These are phyloP conservation scores for Prunus yedoensis DNA, from an alignment of 331 rosid genomes.

Conservation along the genomic window DNA sequence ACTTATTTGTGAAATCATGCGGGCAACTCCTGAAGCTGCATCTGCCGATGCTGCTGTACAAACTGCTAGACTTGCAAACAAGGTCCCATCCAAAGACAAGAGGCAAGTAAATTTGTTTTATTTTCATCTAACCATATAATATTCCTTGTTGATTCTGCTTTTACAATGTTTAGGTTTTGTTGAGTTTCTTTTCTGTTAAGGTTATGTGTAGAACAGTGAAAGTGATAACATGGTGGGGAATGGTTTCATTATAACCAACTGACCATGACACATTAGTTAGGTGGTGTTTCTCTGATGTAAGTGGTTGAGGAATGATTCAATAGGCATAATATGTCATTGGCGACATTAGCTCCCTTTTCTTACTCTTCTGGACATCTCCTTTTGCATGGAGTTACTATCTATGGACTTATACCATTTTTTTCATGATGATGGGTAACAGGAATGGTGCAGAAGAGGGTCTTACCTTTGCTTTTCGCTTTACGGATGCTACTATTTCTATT, in stretches of 20 bases:
- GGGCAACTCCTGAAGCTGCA: constrained; percentile 99
- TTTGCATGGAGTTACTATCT: background rate
- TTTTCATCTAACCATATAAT: constrained; percentile 23
- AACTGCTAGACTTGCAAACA: constrained; percentile 95
- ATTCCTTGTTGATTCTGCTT: constrained; percentile 5
- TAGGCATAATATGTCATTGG: background rate
- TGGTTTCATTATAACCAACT: background rate
- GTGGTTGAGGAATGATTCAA: background rate
- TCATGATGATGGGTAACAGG: constrained; percentile 45
- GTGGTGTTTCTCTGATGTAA: background rate
- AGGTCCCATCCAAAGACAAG: constrained; percentile 87
- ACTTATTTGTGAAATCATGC: constrained; percentile 94
- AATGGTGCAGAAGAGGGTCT: constrained; percentile 90
- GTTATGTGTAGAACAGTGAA: background rate
- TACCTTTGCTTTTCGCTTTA: constrained; percentile 96
- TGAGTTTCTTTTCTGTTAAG: constrained; percentile 10
- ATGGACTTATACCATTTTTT: background rate
- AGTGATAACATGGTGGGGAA: background rate
- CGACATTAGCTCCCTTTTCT: background rate
- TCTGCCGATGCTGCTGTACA: constrained; percentile 99
- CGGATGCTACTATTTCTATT: constrained; percentile 79
- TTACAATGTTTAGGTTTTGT: background rate
- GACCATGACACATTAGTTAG: background rate
- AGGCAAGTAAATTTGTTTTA: constrained; percentile 55
- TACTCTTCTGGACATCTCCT: background rate